A percentile compares a stretch with the other conserved stretches of the same genome.
These are phyloP conservation scores for Talaromyces verruculosus DNA, from an alignment of 2,329 filamentous ascomycete genomes.

Conservation along the genomic window DNA sequence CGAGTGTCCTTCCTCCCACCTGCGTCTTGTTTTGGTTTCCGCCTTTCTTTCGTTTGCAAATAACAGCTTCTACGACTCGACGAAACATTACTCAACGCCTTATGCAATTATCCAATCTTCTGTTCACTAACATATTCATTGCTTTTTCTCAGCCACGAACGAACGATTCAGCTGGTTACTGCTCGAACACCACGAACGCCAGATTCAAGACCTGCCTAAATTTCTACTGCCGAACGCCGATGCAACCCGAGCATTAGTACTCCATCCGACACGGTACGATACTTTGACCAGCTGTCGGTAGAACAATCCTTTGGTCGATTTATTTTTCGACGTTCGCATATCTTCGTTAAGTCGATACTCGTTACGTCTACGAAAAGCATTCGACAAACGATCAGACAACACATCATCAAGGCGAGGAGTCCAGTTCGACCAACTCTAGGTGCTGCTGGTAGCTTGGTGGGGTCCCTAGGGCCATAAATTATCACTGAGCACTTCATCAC, in stretches of 20 bases:
- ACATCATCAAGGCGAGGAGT: not conserved
- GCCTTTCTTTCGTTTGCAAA: not conserved
- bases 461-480: conserved; percentile 15
- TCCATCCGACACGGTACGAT: conserved; percentile 13
- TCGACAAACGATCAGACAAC: not conserved
- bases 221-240: conserved; percentile 15
- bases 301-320: not conserved
- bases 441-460: conserved; percentile 22
- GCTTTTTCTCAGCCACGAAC: not conserved
- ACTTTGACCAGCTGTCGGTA: conserved; percentile 2
- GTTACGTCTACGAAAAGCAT: not conserved
- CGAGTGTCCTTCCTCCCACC: conserved; percentile 1
- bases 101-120: not conserved
- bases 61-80: not conserved
- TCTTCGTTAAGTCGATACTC: not conserved
- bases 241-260: conserved; percentile 14
- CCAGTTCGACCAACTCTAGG: conserved; percentile 6
- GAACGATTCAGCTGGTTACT: not conserved
- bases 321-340: not conserved
- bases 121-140: not conserved
- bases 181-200: not conserved
- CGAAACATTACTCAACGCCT: not conserved
- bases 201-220: conserved; percentile 3
- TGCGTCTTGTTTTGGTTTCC: not conserved
- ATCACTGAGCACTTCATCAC: conserved; percentile 15